These are phyloP conservation scores for Grigorovia humatica DNA, from an alignment of 805 yeast species.

Conservation along the genomic window DNA sequence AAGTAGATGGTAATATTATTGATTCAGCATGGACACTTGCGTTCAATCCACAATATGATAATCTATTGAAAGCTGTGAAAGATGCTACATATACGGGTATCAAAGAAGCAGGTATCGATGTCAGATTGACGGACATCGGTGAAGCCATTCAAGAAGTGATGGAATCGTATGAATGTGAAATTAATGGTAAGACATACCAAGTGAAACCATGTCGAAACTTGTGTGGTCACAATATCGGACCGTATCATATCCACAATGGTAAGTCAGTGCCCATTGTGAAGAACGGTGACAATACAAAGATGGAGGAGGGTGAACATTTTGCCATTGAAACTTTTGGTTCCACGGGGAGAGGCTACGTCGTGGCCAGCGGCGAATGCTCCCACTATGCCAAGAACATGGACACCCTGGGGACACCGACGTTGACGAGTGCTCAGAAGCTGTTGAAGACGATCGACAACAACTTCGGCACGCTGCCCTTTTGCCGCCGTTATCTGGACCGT, in stretches of 20 bases:
- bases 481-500: slow-evolving; percentile 88
- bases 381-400: slow-evolving; percentile 69
- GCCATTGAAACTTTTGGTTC: slow-evolving; percentile 98
- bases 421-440: slow-evolving; percentile 61
- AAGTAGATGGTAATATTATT: slow-evolving; percentile 84
- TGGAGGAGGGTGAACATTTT: slow-evolving; percentile 97
- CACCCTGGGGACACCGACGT: slow-evolving; percentile 31
- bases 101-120: slow-evolving; percentile 90
- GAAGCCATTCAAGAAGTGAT: slow-evolving; percentile 93
- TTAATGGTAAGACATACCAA: slow-evolving; percentile 76
- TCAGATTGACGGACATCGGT: slow-evolving; percentile 87
- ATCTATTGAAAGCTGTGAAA: slow-evolving; percentile 69
- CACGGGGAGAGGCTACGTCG: slow-evolving; percentile 88
- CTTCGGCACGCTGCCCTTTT: slow-evolving; percentile 93
- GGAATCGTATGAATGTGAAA: slow-evolving; percentile 92
- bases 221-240: slow-evolving; percentile 88
- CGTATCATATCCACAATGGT: slow-evolving; percentile 82
- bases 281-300: slow-evolving; percentile 86
- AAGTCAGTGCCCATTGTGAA: slow-evolving; percentile 95
- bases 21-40: slow-evolving; percentile 94
- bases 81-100: slow-evolving; percentile 94
- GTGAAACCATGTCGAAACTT: slow-evolving; percentile 84
- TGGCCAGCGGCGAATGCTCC: slow-evolving; percentile 82
- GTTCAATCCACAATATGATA: slow-evolving; percentile 75
- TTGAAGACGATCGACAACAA: slow-evolving; percentile 61